These are phyloP conservation scores for Thielaviopsis punctulata DNA, from an alignment of 2,329 filamentous ascomycete species.

Conservation along the genomic window DNA sequence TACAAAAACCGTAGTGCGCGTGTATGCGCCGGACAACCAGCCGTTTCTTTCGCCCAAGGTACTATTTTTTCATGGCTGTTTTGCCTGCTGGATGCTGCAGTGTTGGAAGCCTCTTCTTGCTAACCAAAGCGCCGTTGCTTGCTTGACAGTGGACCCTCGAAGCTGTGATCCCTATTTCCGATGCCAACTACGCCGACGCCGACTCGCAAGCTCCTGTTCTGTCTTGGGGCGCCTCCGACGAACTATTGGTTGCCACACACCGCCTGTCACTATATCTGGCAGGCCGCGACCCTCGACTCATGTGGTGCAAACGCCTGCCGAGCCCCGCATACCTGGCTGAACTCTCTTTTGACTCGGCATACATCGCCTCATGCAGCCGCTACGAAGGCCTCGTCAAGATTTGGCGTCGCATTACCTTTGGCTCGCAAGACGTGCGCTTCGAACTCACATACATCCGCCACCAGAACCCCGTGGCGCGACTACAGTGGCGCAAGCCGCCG, in stretches of 20 bases:
- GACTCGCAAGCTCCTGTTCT: slow-evolving; percentile 28
- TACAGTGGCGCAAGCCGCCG: slow-evolving; percentile 72
- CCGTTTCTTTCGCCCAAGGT: slow-evolving; percentile 3
- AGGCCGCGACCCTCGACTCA: slow-evolving; percentile 29
- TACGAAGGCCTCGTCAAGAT: slow-evolving; percentile 79
- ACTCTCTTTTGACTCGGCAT: slow-evolving; percentile 72
- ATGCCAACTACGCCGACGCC: slow-evolving; percentile 8
- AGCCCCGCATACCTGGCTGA: slow-evolving; percentile 55
- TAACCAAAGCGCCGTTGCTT: neutral
- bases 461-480: slow-evolving; percentile 56
- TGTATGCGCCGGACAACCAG: slow-evolving; percentile 53
- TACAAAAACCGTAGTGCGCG: slow-evolving; percentile 46
- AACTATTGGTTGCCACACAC: slow-evolving; percentile 62
- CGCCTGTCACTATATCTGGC: slow-evolving; percentile 52
- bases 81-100: too few species aligned
- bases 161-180: slow-evolving; percentile 33
- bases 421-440: slow-evolving; percentile 67
- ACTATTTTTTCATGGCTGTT: too few species aligned
- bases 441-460: slow-evolving; percentile 86
- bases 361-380: slow-evolving; percentile 65
- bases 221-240: slow-evolving; percentile 77
- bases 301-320: slow-evolving; percentile 63
- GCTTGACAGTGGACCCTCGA: slow-evolving; percentile 53
- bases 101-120: neutral
- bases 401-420: slow-evolving; percentile 78